Base-by-base conservation (phyloP, 1,284 basidiomycete species). In the Irpex sp. region DNA sequence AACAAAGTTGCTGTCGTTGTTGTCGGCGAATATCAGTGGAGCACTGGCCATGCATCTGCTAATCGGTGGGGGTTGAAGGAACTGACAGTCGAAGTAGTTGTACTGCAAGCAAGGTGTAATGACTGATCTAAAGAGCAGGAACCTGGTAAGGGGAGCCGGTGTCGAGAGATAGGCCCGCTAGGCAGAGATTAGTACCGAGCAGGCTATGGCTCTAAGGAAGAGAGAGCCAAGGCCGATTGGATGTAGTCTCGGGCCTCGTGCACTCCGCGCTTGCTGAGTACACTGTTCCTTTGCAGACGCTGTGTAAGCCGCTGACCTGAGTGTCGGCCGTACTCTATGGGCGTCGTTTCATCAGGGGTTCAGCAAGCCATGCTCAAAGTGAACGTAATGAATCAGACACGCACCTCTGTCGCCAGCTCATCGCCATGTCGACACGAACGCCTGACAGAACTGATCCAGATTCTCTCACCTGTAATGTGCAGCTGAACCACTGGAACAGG, bases 11-110 rank as follows among this genome's bases (percentile, higher is more conserved):
- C 60, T 61, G 64, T 68, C 57, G 19, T 54, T 56, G 65, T 47
- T 48, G 58, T 58, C 44, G 38, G 62, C 17, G 62, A 47, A 57
- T 49, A 59, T n/a, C 40, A 57, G 38, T 38, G 67, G 65, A 56
- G 69, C 58, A 67, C 76, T 74, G 66, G 79, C 80, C 82, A 86
- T 87, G 75, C 76, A 83, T 78, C 71, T 65, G 67, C 62, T 52
- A 4, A n/a, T 21, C 36, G 6, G 57, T 21, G 19, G n/a, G 37
- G 37, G 57, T 21, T 21, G 19, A 31, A n/a, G 19, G 57, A n/a
- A 47, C 9, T 21, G 37, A 13, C 6, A 19, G 15, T 38, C 31
- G 37, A 19, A 17, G 19, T n/a, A n/a, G 57, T 44, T 19, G 17
- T 34, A 26, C 26, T 52, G 56, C 52, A 31, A 21, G 63, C 48